phyloP scores from a whole-genome alignment of 139 green algal species.

The Tetraselmis striata region DNA sequence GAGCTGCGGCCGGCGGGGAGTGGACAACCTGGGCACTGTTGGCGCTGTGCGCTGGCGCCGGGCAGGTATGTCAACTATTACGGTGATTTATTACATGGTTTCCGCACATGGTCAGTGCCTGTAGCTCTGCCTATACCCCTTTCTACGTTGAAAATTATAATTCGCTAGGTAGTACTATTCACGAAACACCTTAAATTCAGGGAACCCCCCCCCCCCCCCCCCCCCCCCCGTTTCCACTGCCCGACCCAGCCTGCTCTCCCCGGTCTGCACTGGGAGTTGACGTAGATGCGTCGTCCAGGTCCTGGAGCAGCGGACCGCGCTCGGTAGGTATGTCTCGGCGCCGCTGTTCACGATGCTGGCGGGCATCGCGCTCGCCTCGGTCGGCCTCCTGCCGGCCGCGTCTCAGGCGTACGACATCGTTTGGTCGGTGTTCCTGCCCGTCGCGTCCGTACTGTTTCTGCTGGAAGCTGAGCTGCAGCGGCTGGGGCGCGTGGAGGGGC shows the following conservation, averaged over 20 bases:
- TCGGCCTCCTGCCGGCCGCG: slow-evolving; percentile 24
- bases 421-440: slow-evolving; percentile 54
- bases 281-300: slow-evolving; percentile 11
- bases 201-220: neutral
- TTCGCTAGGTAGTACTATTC: too few relatives aligned
- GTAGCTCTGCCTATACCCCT: too few relatives aligned
- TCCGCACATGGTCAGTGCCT: too few relatives aligned
- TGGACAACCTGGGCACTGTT: neutral
- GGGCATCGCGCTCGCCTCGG: slow-evolving; percentile 18
- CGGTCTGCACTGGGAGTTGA: neutral
- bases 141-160: too few relatives aligned
- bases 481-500: slow-evolving; percentile 28
- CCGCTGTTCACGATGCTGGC: slow-evolving; percentile 37
- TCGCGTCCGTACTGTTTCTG: slow-evolving; percentile 53
- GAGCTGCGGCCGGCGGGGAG: too few relatives aligned
- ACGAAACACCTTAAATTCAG: too few relatives aligned
- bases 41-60: neutral
- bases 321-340: slow-evolving; percentile 27
- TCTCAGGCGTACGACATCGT: slow-evolving; percentile 39
- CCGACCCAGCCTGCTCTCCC: neutral
- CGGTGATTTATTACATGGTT: too few relatives aligned
- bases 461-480: slow-evolving; percentile 52
- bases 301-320: slow-evolving; percentile 25
- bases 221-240: neutral
- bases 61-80: neutral